Evolutionary conservation across 2,329 filamentous ascomycete species (phyloP), one percentile per base, ranked within the genome.

Genomic region (Berkeleyomyces rouxiae): DNA sequence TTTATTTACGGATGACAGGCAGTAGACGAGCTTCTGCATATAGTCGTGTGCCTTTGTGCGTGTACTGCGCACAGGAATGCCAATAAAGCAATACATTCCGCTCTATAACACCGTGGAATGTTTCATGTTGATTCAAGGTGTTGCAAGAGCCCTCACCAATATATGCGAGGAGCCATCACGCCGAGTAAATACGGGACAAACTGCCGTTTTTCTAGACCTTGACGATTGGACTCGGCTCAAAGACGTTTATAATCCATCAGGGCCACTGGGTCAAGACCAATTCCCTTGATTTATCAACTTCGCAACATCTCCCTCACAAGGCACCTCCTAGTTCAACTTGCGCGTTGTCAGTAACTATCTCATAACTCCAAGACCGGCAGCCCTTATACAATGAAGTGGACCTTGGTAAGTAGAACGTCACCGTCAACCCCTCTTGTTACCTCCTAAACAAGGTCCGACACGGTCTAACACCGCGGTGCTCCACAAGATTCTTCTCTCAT

Each of bases 121-220:
- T 55, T 55, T 55, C 51, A 55, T 55, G 51, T 55, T 55, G 51
- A 55, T 55, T 55, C 51, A 55, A 55, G 33, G 51, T 55, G 51
- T 55, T 55, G 51, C 31, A 55, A 39, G 51, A n/a, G 13, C 33
- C 51, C 39, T 55, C 51, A 10, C 51, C 33, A 55, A 55, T 55
- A 39, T 5, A 55, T 55, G 11, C 4, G 23, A 55, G 39, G 51
- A 55, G n/a, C n/a, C 51, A 39, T 13, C 10, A 55, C 51, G 51
- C n/a, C 51, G 39, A 9, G 51, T 37, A 55, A n/a, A 55, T 39
- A 55, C 51, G 51, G 51, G 39, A 39, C 33, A 36, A 39, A n/a
- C 51, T 55, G 39, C 51, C 51, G 33, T 11, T 55, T 55, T 36
- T 13, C 23, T 31, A 55, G 51, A 16, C 51, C n/a, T 36, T 10